Percentiles rank a stretch among this genome's conserved stretches.
Evolutionary conservation across 2,329 filamentous ascomycete species (phyloP).

Genomic region (Colletotrichum phormii): DNA sequence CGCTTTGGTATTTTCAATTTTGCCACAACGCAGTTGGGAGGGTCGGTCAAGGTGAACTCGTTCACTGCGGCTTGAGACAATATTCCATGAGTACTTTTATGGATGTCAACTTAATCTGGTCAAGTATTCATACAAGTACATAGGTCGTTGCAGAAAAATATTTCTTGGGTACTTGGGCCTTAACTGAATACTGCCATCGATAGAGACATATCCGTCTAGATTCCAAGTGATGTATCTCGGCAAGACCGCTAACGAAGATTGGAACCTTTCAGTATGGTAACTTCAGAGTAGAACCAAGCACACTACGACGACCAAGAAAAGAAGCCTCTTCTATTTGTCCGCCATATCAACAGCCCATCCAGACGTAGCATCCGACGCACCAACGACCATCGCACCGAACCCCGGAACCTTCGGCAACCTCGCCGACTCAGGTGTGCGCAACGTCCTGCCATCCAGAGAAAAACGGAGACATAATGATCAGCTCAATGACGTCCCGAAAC

Average conservation of each 20-base stretch:
- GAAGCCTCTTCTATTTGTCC: not conserved
- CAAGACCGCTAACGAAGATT: no score
- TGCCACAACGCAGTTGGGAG: constrained; percentile 56
- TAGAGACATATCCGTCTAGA: no score
- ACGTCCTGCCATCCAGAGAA: not conserved
- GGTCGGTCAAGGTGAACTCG: constrained; percentile 47
- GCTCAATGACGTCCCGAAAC: not conserved
- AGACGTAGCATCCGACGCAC: not conserved
- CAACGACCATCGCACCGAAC: not conserved
- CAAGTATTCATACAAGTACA: no score
- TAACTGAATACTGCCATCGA: no score
- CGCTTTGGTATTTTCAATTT: constrained; percentile 62
- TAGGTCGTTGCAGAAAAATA: no score
- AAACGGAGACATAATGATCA: not conserved
- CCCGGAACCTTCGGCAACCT: not conserved
- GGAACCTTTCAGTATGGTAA: no score
- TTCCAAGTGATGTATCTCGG: no score
- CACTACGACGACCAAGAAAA: no score
- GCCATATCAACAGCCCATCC: not conserved
- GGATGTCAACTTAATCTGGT: no score
- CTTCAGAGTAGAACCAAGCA: no score
- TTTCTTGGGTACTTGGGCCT: no score
- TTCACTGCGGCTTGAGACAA: constrained; percentile 37
- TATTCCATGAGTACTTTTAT: no score
- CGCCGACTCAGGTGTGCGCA: not conserved